These are phyloP conservation scores for Sicyos edulis DNA, from an alignment of 306 rosid genomes.

Conservation along the genomic window DNA sequence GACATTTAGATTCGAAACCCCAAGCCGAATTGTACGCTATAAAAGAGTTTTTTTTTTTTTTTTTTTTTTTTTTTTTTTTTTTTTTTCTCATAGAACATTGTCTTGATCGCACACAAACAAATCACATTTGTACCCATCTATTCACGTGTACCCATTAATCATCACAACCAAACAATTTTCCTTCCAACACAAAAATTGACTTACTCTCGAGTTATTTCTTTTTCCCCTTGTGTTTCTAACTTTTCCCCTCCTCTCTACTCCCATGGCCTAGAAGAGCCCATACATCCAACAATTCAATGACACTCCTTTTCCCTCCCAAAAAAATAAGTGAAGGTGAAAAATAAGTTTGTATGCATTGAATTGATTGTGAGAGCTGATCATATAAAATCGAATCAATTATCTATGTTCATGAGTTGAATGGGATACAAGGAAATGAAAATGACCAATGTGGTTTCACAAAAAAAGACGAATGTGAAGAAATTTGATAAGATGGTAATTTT, in stretches of 20 bases:
- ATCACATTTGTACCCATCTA: conserved; percentile 34
- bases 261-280: not conserved
- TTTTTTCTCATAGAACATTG: conserved; percentile 22
- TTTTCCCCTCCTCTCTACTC: not conserved
- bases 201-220: conserved; percentile 28
- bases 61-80: no score
- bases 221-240: not conserved
- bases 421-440: not conserved
- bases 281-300: not conserved
- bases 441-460: not conserved
- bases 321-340: not conserved
- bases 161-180: conserved; percentile 43
- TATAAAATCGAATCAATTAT: not conserved
- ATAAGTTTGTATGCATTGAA: not conserved
- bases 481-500: no score
- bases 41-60: no score
- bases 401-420: not conserved
- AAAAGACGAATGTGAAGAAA: no score
- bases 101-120: conserved; percentile 36
- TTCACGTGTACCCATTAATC: conserved; percentile 63
- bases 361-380: not conserved
- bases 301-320: not conserved
- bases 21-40: not conserved
- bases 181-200: conserved; percentile 20
- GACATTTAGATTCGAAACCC: not conserved